Conservation (phyloP, 441 rosid species). For the Mallotus repandus region DNA sequence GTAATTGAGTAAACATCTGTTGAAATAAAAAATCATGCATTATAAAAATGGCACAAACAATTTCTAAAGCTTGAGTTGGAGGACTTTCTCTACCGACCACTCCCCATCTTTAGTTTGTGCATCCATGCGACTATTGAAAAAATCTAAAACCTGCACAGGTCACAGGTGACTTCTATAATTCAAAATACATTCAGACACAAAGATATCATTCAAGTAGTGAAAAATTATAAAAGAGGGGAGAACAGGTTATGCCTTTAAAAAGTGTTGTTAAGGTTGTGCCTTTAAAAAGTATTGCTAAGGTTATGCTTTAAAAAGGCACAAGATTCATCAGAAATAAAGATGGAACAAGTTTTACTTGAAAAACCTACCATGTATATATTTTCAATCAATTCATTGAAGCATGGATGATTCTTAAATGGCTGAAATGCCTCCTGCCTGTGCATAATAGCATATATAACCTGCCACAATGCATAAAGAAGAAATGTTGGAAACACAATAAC, state of each 20-base stretch:
- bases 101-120: slow-evolving; percentile 79
- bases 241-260: too few species aligned
- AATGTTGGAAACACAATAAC: neutral
- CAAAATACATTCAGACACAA: neutral
- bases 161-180: slow-evolving; percentile 6
- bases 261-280: too few species aligned
- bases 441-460: slow-evolving; percentile 95
- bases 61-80: slow-evolving; percentile 39
- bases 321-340: slow-evolving; percentile 6
- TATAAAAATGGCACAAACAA: neutral
- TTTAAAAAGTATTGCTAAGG: neutral
- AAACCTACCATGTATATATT: slow-evolving; percentile 77
- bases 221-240: neutral
- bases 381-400: slow-evolving; percentile 87
- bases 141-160: slow-evolving; percentile 73
- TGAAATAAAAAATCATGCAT: slow-evolving; percentile 8
- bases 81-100: slow-evolving; percentile 97
- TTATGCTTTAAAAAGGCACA: slow-evolving; percentile 1
- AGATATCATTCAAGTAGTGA: slow-evolving; percentile 1
- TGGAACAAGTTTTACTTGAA: neutral
- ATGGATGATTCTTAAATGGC: slow-evolving; percentile 90
- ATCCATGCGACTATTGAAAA: slow-evolving; percentile 92
- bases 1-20: slow-evolving; percentile 97
- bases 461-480: slow-evolving; percentile 19
- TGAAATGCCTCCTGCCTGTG: slow-evolving; percentile 96